These are phyloP conservation scores for Colletotrichum liriopes DNA, from an alignment of 2,329 filamentous ascomycete species.

Conservation along the genomic window DNA sequence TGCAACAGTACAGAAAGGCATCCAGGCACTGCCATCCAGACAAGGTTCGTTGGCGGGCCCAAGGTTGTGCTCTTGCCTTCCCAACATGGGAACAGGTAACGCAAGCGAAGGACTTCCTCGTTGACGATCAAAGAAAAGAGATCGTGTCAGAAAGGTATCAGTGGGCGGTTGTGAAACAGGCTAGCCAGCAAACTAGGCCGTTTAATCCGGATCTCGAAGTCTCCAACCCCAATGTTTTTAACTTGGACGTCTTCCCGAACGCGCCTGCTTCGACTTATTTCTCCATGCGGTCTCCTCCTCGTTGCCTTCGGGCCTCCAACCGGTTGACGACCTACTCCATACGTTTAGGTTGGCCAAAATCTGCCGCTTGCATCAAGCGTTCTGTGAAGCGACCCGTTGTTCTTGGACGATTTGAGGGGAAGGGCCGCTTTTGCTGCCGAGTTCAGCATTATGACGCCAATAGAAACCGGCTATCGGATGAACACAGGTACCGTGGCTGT, in stretches of 20 bases:
- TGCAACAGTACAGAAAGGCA: neutral
- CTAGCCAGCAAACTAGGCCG: no score
- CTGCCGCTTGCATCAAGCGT: neutral
- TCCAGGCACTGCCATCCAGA: neutral
- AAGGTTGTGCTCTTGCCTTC: neutral
- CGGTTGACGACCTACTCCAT: neutral
- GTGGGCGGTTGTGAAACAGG: neutral
- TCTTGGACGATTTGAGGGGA: neutral
- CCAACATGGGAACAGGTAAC: neutral
- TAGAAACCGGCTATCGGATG: neutral
- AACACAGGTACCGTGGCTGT: neutral
- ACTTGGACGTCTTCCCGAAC: neutral
- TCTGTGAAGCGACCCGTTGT: neutral
- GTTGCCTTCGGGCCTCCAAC: neutral
- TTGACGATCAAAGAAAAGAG: neutral
- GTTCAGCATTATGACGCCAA: neutral
- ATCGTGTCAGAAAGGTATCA: neutral
- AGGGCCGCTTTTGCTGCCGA: neutral
- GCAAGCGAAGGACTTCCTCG: neutral
- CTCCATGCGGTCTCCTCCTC: neutral
- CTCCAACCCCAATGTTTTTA: neutral
- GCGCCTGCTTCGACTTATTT: neutral
- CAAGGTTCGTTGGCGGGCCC: neutral
- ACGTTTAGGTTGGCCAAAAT: slow-evolving; percentile 4
- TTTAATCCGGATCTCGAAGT: neutral